These are phyloP conservation scores for Fusarium abutilonis DNA, from an alignment of 2,329 filamentous ascomycete genomes.

Conservation along the genomic window DNA sequence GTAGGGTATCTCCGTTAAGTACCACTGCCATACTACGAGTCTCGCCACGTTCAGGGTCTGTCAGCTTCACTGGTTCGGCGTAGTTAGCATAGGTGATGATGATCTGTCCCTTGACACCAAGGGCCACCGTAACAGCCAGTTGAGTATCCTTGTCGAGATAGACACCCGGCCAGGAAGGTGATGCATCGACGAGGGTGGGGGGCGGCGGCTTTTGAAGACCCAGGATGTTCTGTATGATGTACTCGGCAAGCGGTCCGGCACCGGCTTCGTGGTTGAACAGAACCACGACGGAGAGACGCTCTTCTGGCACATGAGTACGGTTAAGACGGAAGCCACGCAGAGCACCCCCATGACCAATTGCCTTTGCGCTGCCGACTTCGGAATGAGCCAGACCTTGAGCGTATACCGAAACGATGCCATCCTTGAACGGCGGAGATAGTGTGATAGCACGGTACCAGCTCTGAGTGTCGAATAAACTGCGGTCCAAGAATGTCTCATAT, in stretches of 20 bases:
- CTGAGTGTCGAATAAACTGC: conserved; percentile 14
- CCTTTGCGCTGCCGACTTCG: conserved; percentile 14
- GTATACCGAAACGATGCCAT: conserved; percentile 23
- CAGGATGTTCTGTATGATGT: conserved; percentile 12
- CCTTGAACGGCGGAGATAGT: conserved; percentile 18
- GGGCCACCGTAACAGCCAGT: conserved; percentile 19
- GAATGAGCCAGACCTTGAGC: conserved; percentile 18
- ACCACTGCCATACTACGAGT: conserved; percentile 20
- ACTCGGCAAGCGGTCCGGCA: conserved; percentile 15
- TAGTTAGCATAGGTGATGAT: conserved; percentile 26
- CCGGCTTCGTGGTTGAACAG: conserved; percentile 34
- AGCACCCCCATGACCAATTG: conserved; percentile 25
- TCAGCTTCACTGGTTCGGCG: conserved; percentile 23
- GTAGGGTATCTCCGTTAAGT: conserved; percentile 9
- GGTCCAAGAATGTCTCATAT: conserved; percentile 26
- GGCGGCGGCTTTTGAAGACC: conserved; percentile 17
- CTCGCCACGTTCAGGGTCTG: conserved; percentile 19
- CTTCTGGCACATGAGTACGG: conserved; percentile 22
- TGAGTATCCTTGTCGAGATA: conserved; percentile 31
- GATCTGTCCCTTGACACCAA: conserved; percentile 16
- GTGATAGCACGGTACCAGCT: conserved; percentile 28
- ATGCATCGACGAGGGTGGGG: conserved; percentile 11
- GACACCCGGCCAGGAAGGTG: conserved; percentile 10
- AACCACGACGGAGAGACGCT: conserved; percentile 26
- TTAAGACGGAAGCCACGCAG: conserved; percentile 28